Evolutionary conservation across 352 stramenopile species (phyloP), one percentile per base, ranked within the genome.

Genomic region (Phytophthora pseudosyringae): DNA sequence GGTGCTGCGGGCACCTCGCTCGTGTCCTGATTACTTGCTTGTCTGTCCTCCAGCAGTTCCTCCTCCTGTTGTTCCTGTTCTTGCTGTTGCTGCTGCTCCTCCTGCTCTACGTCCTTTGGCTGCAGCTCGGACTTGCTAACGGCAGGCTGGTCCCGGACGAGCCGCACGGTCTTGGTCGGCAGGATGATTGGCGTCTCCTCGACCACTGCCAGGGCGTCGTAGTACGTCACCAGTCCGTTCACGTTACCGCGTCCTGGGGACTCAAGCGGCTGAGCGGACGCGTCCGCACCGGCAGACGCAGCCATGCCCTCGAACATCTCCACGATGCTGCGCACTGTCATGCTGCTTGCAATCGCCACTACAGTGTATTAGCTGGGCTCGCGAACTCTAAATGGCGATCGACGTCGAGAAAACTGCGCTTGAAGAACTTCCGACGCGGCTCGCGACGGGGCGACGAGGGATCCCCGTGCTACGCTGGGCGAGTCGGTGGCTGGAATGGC

Each of bases 241-340:
- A 77, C 69, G 39, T 70, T 71, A 21, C 45, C 49, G 15, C 41
- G 64, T 38, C 55, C 55, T 3, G 45, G 41, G 4, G 59, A 71
- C 39, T 73, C 56, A 13, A 38, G 39, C n/a, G 38, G 11, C 11
- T 65, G 45, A 5, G 31, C 26, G 33, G 48, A n/a, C 26, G 40
- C n/a, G 33, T 55, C 59, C 15, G 48, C 35, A 29, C 25, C 45
- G 1, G 38, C n/a, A 7, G 54, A 71, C 12, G 51, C 29, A 10
- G 69, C 59, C 54, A 77, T 59, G 40, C 43, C 68, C 48, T 77
- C 69, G 32, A 77, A 77, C 69, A 74, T 71, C 50, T 67, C 32
- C 16, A 77, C 64, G 50, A 77, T 74, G 51, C 53, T 71, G 55
- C 59, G 64, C 45, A 77, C 69, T 61, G 58, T 77, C 69, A 77